Evolutionary conservation across 495 filamentous ascomycete species (phyloP), one percentile per base, ranked within the genome.

Genomic region (Hyaloscypha hepaticicola): DNA sequence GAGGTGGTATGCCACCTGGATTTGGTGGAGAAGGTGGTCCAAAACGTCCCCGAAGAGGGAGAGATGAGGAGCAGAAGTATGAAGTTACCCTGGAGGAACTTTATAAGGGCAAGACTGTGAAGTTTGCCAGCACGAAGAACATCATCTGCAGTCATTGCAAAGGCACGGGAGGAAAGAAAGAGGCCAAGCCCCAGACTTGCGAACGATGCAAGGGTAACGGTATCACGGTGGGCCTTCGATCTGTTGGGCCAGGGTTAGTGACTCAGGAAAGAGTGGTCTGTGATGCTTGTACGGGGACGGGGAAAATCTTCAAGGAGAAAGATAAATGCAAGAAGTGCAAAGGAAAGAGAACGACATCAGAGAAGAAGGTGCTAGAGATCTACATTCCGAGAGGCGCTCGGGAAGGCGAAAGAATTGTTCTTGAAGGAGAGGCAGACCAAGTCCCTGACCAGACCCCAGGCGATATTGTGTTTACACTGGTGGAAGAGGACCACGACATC

Each of bases 281-380:
- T 77, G 84, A 85, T 65, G 83, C 84, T 61, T 99, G 95, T 79
- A 83, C 84, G 59, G 92, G 92, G 16, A 85, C 88, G 16, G 95
- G 95, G 16, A 85, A 86, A 62, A 85, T 93, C 69, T 96, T 87
- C 80, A 90, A 90, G 76, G 91, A 95, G 67, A 97, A 97, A 80
- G 95, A 99, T 66, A 89, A 90, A 73, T 99, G 95, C 82, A 96
- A 93, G 82, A 97, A 96, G 81, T 99, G 96, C 85, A 97, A 97
- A 78, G 95, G 95, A 52, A 87, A 89, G 72, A 84, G 90, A 58
- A 90, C 91, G 4, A 80, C 82, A 33, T 86, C 90, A 72, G 88
- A 91, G 74, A 94, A 88, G 76, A 99, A 98, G 79, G 88, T 95
- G 14, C 77, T 99, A 51, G 96, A 99, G 76, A 86, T 99, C 41